Percentiles rank a stretch among this genome's conserved stretches.
phyloP scores from a whole-genome alignment of 208 protist species.

The Leishmania guyanensis region DNA sequence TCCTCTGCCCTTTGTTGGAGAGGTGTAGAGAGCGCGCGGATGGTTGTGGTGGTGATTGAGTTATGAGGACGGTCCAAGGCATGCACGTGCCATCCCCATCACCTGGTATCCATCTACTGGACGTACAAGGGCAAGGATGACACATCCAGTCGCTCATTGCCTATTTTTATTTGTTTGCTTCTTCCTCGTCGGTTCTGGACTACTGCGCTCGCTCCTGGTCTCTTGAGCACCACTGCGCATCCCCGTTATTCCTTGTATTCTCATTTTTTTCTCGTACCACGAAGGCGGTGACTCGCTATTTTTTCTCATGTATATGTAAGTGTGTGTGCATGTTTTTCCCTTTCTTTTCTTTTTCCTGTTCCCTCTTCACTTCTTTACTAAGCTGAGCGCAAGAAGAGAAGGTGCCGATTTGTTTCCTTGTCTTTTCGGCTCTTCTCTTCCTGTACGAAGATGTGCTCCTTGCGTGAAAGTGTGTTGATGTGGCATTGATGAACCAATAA shows the following conservation, averaged over 20 bases:
- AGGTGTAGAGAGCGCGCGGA: not conserved
- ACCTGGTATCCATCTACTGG: not conserved
- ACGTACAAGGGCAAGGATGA: not conserved
- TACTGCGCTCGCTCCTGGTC: not conserved
- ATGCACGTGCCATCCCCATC: not conserved
- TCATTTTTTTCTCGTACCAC: not conserved
- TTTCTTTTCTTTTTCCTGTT: not conserved
- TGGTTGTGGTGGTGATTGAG: not conserved
- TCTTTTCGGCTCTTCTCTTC: not conserved
- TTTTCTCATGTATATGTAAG: not conserved
- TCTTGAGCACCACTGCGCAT: not conserved
- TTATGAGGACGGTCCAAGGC: not conserved
- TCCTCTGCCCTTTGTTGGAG: not conserved
- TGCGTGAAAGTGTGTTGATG: not conserved
- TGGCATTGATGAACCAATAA: not conserved
- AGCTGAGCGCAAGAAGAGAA: not conserved
- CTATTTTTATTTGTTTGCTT: constrained; percentile 6
- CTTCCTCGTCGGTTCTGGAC: constrained; percentile 1
- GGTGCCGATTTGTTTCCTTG: not conserved
- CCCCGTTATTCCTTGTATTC: not conserved
- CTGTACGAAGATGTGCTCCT: not conserved
- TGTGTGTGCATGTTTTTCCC: not conserved
- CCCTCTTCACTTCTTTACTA: not conserved
- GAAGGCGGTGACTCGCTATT: not conserved
- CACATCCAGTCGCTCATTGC: not conserved